A percentile compares a stretch with the other conserved stretches of the same genome.
Evolutionary conservation across 306 rosid genomes (phyloP).

Genomic region (Datisca glomerata): DNA sequence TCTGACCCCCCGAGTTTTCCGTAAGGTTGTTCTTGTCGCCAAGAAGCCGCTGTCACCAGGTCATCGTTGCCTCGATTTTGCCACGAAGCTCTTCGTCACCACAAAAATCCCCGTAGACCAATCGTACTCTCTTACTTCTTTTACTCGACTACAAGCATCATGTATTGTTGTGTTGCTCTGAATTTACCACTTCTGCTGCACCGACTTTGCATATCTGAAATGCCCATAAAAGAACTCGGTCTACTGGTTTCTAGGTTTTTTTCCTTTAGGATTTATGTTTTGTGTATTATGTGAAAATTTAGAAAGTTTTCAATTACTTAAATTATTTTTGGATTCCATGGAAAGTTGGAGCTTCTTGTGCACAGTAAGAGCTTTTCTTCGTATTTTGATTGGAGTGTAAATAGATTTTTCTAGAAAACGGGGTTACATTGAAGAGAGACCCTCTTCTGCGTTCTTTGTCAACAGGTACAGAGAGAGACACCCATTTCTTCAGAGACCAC

Average conservation of each 20-base stretch:
- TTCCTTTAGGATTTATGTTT: conserved; percentile 3
- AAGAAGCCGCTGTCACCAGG: too few species aligned
- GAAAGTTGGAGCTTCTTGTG: conserved; percentile 10
- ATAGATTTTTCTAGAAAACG: conserved; percentile 86
- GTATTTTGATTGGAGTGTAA: conserved; percentile 45
- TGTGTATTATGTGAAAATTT: too few species aligned
- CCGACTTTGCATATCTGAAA: too few species aligned
- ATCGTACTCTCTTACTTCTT: conserved; percentile 9
- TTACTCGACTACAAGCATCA: too few species aligned
- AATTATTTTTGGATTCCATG: neutral
- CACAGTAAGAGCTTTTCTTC: neutral
- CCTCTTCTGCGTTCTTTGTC: conserved; percentile 38
- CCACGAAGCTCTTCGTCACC: too few species aligned
- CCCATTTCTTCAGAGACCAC: conserved; percentile 59
- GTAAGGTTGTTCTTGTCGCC: too few species aligned
- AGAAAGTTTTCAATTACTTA: neutral
- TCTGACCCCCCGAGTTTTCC: too few species aligned
- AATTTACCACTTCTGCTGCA: too few species aligned
- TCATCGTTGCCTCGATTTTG: too few species aligned
- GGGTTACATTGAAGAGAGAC: conserved; percentile 54
- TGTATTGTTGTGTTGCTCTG: too few species aligned
- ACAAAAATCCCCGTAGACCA: neutral
- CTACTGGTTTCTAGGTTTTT: neutral
- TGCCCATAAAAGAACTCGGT: too few species aligned
- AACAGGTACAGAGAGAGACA: conserved; percentile 29